Evolutionary conservation across 129 eudicot genomes (phyloP).

Genomic region (Gnaphalium uliginosum): DNA sequence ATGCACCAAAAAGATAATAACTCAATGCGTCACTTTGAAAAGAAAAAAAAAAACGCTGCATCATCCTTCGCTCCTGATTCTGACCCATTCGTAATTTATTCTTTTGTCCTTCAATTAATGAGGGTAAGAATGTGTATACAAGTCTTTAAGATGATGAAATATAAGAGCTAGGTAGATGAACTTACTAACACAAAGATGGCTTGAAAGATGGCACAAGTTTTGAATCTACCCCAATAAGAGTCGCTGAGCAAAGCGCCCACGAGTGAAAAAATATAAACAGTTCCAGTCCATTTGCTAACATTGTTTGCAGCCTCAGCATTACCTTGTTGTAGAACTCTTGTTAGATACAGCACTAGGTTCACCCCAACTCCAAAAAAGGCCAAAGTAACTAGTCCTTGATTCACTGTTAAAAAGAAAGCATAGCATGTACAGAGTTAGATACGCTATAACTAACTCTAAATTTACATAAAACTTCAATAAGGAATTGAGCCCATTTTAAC

Average conservation of each 20-base stretch:
- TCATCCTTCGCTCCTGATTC: too few species aligned
- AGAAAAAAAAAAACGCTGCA: too few species aligned
- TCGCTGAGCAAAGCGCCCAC: slow-evolving; percentile 98
- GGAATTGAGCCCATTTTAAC: not conserved
- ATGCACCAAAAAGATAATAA: too few species aligned
- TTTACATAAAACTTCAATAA: not conserved
- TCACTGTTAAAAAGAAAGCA: slow-evolving; percentile 53
- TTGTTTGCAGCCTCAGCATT: slow-evolving; percentile 95
- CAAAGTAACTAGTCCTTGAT: slow-evolving; percentile 91
- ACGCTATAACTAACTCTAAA: not conserved
- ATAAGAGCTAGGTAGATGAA: not conserved
- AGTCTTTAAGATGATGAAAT: not conserved
- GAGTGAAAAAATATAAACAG: slow-evolving; percentile 93
- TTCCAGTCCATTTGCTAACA: slow-evolving; percentile 99
- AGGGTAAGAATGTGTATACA: not conserved
- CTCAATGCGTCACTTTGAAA: too few species aligned
- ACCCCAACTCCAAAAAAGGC: slow-evolving; percentile 98
- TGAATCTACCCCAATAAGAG: slow-evolving; percentile 95
- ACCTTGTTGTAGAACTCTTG: slow-evolving; percentile 80
- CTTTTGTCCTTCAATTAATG: not conserved
- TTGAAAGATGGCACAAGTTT: slow-evolving; percentile 94
- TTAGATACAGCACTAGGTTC: slow-evolving; percentile 83
- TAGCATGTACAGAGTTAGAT: slow-evolving; percentile 18
- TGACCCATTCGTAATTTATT: not conserved
- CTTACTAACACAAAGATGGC: slow-evolving; percentile 77